These are phyloP conservation scores for Eimeria brunetti DNA, from an alignment of 169 alveolate species.

Conservation along the genomic window DNA sequence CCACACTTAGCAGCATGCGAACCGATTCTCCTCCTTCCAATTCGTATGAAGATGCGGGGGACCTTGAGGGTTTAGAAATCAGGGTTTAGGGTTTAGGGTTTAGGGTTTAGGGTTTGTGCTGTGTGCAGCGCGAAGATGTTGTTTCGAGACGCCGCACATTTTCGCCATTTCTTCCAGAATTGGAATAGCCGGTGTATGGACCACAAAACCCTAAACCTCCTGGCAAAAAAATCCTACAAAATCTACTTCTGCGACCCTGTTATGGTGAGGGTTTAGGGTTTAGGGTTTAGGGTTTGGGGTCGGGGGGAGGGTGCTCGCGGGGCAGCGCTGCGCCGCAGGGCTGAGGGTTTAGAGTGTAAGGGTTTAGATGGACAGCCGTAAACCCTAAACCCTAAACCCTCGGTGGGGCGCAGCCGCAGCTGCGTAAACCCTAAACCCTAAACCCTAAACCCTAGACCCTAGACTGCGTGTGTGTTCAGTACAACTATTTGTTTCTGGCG, in stretches of 20 bases:
- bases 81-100: background rate
- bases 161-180: background rate
- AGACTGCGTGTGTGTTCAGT: constrained; percentile 37
- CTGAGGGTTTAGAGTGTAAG: too few relatives aligned
- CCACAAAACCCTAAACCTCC: background rate
- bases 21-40: too few relatives aligned
- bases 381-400: background rate
- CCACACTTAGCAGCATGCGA: too few relatives aligned
- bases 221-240: background rate
- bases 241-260: background rate
- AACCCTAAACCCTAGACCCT: background rate
- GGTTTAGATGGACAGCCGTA: background rate
- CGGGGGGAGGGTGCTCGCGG: background rate
- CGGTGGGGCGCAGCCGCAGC: background rate
- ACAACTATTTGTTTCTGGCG: constrained; percentile 29
- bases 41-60: too few relatives aligned
- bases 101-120: background rate
- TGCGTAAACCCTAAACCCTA: background rate
- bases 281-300: constrained; percentile 18
- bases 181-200: background rate
- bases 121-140: background rate
- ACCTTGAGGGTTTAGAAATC: too few relatives aligned
- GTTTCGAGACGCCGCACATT: background rate
- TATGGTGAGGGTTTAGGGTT: background rate
- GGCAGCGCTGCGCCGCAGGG: background rate